Base-by-base conservation (phyloP, 176 grass and related monocot species). In the Oryza brachyantha region DNA sequence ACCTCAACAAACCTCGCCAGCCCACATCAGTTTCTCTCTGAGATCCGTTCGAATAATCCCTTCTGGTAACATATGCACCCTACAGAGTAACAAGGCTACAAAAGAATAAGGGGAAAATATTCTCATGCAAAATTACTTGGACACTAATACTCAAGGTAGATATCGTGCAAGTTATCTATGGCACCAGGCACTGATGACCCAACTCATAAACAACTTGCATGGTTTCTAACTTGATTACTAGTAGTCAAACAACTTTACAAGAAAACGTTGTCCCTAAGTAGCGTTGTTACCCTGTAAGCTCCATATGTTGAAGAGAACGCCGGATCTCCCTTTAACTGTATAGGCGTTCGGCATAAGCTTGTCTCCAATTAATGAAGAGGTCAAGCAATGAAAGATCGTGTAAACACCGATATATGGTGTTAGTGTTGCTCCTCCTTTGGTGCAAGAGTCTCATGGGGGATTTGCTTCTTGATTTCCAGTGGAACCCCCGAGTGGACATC, bases 401-500 rank as follows among this genome's bases (percentile, higher is more conserved):
- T n/a, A 45, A 67, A 81, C 45, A 78, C 22, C 67, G 41, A 46
- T n/a, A 4, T 57, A 65, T 46, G 13, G 68, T 67, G 48, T 19
- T 61, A 79, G 68, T 73, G 46, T 19, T 61, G 73, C 71, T 88
- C 68, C 67, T 65, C 59, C 16, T 66, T 38, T 60, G 46, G 38
- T 60, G 29, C 29, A 34, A 65, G 10, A 38, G 28, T 2, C 29
- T 10, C 19, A 61, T 68, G 17, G 72, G 29, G 65, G 25, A 12
- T 41, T 73, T 79, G 66, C 38, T 34, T 29, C 35, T 60, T 57
- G 32, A 29, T 57, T 31, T 57, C 45, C 10, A 3, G 11, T 8
- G 7, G 46, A 42, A 43, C 32, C 34, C 43, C 26, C 31, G 1
- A 8, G 5, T 5, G 16, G 10, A 1, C 25, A 41, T 37, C 31